phyloP scores from a whole-genome alignment of 129 eudicot genomes.

The Saussurea involucrata region DNA sequence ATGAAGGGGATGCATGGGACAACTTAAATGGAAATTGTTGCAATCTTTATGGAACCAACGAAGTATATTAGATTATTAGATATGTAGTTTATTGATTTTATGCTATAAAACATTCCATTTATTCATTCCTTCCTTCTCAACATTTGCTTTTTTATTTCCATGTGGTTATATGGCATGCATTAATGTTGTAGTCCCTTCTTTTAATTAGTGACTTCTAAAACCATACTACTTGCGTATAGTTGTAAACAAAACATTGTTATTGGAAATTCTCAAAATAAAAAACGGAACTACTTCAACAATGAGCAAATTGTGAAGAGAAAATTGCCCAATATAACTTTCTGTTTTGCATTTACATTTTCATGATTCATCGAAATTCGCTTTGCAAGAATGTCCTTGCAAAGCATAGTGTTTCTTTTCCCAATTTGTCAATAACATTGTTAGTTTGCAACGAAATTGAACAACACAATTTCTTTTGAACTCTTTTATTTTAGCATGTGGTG shows the following conservation, averaged over 20 bases:
- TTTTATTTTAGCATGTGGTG: background rate
- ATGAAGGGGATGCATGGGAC: background rate
- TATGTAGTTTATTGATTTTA: background rate
- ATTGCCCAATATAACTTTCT: background rate
- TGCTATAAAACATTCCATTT: background rate
- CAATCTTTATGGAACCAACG: background rate
- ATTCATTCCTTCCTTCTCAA: too few species aligned
- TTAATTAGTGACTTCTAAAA: background rate
- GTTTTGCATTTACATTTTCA: background rate
- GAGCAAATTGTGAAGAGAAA: constrained; percentile 9
- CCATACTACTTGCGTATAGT: background rate
- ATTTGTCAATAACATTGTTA: background rate
- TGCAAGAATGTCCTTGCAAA: background rate
- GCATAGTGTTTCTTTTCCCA: background rate
- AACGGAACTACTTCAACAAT: background rate
- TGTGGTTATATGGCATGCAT: background rate
- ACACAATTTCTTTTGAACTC: background rate
- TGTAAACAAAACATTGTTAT: background rate
- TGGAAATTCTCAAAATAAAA: background rate
- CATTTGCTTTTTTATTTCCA: too few species aligned
- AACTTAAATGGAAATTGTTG: background rate
- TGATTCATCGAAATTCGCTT: background rate
- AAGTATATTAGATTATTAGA: background rate
- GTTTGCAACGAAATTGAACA: background rate
- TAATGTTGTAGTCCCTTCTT: background rate